These are phyloP conservation scores for Trichoderma sp. DNA, from an alignment of 2,329 filamentous ascomycete species.

Conservation along the genomic window DNA sequence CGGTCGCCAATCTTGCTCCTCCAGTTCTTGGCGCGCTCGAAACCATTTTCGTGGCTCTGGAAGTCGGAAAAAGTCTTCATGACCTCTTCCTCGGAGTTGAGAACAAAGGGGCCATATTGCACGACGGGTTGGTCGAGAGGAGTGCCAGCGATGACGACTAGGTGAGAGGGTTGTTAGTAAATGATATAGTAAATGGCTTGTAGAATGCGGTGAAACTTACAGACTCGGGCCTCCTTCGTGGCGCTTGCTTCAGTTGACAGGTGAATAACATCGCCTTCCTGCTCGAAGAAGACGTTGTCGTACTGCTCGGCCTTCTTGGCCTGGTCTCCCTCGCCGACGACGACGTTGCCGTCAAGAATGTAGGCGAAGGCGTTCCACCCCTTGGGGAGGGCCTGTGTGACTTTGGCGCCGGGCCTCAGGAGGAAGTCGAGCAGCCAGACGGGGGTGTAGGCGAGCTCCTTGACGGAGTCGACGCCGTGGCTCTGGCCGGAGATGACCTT, in stretches of 20 bases:
- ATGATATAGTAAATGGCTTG: background rate
- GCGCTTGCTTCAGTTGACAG: constrained; percentile 66
- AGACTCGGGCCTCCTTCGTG: constrained; percentile 53
- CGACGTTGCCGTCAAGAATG: constrained; percentile 69
- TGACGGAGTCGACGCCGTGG: constrained; percentile 79
- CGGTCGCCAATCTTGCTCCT: constrained; percentile 78
- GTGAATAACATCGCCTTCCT: constrained; percentile 71
- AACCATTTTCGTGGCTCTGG: constrained; percentile 70
- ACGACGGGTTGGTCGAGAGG: constrained; percentile 78
- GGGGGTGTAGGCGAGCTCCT: constrained; percentile 91
- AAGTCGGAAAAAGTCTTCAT: constrained; percentile 76
- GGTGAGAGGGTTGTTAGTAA: background rate
- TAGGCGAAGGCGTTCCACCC: constrained; percentile 93
- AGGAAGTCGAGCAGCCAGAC: constrained; percentile 92
- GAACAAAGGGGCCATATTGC: constrained; percentile 84
- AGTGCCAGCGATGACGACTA: constrained; percentile 71
- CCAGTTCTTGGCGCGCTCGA: constrained; percentile 77
- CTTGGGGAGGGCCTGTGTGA: constrained; percentile 71
- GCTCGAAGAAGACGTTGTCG: constrained; percentile 87
- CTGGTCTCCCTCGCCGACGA: constrained; percentile 55
- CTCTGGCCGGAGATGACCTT: constrained; percentile 89
- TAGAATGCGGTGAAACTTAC: constrained; percentile 24
- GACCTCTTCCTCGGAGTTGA: constrained; percentile 68
- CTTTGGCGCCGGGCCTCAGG: constrained; percentile 72
- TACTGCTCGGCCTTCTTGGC: constrained; percentile 62